These are phyloP conservation scores for Trichophyton simii DNA, from an alignment of 2,329 filamentous ascomycete species.

Conservation along the genomic window DNA sequence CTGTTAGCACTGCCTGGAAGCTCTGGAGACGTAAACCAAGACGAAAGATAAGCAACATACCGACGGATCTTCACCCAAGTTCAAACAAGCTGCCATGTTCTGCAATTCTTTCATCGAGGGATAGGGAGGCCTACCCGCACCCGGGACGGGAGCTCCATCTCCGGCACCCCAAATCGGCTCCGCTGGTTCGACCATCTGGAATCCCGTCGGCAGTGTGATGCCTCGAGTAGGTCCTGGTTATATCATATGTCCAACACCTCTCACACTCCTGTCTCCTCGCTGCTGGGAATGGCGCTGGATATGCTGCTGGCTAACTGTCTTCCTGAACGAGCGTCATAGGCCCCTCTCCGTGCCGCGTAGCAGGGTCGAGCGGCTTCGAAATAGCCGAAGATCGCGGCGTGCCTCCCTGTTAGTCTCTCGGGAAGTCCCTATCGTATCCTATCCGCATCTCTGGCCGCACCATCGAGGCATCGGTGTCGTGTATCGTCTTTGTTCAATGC, in stretches of 20 bases:
- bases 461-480: neutral
- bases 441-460: neutral
- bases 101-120: slow-evolving; percentile 29
- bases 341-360: neutral
- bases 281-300: neutral
- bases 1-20: neutral
- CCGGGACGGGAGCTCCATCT: slow-evolving; percentile 2
- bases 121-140: slow-evolving; percentile 15
- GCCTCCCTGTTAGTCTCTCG: neutral
- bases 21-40: neutral
- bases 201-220: neutral
- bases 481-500: neutral
- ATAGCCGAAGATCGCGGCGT: neutral
- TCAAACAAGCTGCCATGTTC: slow-evolving; percentile 10
- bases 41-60: slow-evolving; percentile 5
- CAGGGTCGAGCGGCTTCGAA: neutral
- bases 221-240: neutral
- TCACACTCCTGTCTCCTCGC: neutral
- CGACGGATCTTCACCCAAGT: slow-evolving; percentile 10
- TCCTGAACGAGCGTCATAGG: neutral
- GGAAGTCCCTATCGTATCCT: neutral
- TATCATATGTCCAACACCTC: neutral
- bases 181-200: neutral
- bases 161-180: neutral
- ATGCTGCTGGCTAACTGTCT: neutral